These are phyloP conservation scores for Russula earlei DNA, from an alignment of 768 basidiomycete genomes.

Conservation along the genomic window DNA sequence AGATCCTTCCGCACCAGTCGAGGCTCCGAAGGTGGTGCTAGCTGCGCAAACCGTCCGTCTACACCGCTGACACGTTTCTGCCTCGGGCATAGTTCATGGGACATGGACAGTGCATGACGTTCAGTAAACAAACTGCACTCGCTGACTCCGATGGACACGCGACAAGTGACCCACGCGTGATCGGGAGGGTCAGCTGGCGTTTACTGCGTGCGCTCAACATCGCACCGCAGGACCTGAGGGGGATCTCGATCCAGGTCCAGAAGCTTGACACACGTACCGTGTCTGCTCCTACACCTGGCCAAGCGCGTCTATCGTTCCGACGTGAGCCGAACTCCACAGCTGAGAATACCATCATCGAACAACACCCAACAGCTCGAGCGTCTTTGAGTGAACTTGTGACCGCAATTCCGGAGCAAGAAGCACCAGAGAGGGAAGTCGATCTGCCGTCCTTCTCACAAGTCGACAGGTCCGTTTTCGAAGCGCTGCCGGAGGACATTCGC, in stretches of 20 bases:
- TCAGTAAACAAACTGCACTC: slow-evolving; percentile 64
- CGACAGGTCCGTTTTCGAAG: slow-evolving; percentile 59
- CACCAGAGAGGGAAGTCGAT: slow-evolving; percentile 16
- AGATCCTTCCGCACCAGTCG: slow-evolving; percentile 75
- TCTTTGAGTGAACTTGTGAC: slow-evolving; percentile 6
- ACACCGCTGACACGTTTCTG: slow-evolving; percentile 1
- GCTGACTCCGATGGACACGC: slow-evolving; percentile 51
- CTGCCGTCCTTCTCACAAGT: slow-evolving; percentile 71
- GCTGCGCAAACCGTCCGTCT: background rate
- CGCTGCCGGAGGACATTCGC: slow-evolving; percentile 59
- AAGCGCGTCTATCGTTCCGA: slow-evolving; percentile 54
- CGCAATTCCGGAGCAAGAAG: background rate
- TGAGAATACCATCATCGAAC: background rate
- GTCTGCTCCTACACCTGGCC: slow-evolving; percentile 36
- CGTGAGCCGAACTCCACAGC: slow-evolving; percentile 13
- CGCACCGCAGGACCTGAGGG: slow-evolving; percentile 80
- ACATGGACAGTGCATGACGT: slow-evolving; percentile 76
- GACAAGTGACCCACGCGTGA: slow-evolving; percentile 61
- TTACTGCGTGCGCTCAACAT: slow-evolving; percentile 65
- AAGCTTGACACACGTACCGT: slow-evolving; percentile 58
- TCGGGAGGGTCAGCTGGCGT: slow-evolving; percentile 71
- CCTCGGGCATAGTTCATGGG: slow-evolving; percentile 63
- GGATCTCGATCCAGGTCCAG: slow-evolving; percentile 84
- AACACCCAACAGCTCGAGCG: background rate
- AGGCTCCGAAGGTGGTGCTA: slow-evolving; percentile 74